Percentiles rank a stretch among this genome's conserved stretches.
Conservation (phyloP, 257 asterid species). For the Phtheirospermum japonicum region DNA sequence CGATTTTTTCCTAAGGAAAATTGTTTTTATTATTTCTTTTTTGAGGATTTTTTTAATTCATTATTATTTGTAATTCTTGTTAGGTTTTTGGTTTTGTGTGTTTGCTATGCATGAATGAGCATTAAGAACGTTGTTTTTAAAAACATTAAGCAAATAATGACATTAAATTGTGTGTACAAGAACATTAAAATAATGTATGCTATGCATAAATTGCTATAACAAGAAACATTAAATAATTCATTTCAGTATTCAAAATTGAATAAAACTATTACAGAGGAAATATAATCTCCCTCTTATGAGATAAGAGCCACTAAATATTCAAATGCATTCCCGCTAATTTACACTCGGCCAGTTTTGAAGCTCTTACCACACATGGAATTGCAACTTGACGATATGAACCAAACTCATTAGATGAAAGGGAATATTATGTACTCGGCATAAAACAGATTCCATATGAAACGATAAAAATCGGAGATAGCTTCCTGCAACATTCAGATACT, state of each 20-base stretch:
- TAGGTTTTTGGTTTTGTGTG: neutral
- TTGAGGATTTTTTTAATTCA: neutral
- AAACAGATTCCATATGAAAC: conserved; percentile 92
- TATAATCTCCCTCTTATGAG: conserved; percentile 3
- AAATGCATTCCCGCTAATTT: too few species aligned
- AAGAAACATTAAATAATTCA: neutral
- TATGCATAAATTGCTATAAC: too few species aligned
- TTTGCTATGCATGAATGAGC: neutral
- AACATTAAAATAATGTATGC: too few species aligned
- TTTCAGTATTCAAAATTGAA: conserved; percentile 3
- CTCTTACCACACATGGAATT: neutral
- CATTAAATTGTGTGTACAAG: too few species aligned
- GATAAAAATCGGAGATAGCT: conserved; percentile 72
- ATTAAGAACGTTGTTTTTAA: conserved; percentile 3
- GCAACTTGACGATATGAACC: conserved; percentile 22
- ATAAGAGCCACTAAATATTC: too few species aligned
- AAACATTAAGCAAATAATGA: too few species aligned
- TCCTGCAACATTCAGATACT: conserved; percentile 58
- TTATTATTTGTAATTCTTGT: neutral
- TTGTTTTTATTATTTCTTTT: conserved; percentile 10
- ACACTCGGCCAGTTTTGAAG: neutral
- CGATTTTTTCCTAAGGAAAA: conserved; percentile 8
- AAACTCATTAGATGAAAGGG: conserved; percentile 64
- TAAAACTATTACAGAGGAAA: conserved; percentile 15
- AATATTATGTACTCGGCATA: conserved; percentile 80